A percentile compares a stretch with the other conserved stretches of the same genome.
Evolutionary conservation across 768 basidiomycete species (phyloP).

Genomic region (Crassisporium funariophilum): DNA sequence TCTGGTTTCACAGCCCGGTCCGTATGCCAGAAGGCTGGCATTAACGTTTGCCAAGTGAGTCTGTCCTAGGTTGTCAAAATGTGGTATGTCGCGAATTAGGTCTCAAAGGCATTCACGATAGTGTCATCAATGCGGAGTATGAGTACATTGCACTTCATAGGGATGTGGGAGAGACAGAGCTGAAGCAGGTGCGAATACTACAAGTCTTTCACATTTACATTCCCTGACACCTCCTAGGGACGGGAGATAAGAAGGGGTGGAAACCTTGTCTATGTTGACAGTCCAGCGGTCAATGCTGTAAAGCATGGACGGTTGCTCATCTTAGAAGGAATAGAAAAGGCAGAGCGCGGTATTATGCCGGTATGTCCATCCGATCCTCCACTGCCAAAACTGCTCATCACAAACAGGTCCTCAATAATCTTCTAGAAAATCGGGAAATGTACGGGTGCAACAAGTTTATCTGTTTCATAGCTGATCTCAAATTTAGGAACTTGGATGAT

Average conservation of each 20-base stretch:
- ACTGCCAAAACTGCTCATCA: constrained; percentile 8
- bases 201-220: neutral
- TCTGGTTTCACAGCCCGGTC: constrained; percentile 66
- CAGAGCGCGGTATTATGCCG: constrained; percentile 74
- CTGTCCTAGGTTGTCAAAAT: neutral
- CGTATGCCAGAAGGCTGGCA: constrained; percentile 62
- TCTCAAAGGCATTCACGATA: constrained; percentile 24
- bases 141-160: constrained; percentile 68
- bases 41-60: constrained; percentile 62
- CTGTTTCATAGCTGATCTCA: neutral
- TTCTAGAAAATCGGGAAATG: constrained; percentile 75
- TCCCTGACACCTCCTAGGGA: constrained; percentile 34
- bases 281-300: constrained; percentile 65
- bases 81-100: neutral
- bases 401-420: constrained; percentile 58
- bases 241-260: constrained; percentile 64
- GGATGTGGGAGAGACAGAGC: constrained; percentile 72
- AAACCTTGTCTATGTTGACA: constrained; percentile 67
- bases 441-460: constrained; percentile 21
- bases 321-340: constrained; percentile 71
- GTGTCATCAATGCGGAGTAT: constrained; percentile 66
- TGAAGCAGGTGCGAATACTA: constrained; percentile 51
- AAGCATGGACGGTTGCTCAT: constrained; percentile 67
- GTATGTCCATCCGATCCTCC: constrained; percentile 34
- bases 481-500: constrained; percentile 62